Evolutionary conservation across 495 filamentous ascomycete species (phyloP), one percentile per base, ranked within the genome.

Genomic region (Pseudevernia furfuracea): DNA sequence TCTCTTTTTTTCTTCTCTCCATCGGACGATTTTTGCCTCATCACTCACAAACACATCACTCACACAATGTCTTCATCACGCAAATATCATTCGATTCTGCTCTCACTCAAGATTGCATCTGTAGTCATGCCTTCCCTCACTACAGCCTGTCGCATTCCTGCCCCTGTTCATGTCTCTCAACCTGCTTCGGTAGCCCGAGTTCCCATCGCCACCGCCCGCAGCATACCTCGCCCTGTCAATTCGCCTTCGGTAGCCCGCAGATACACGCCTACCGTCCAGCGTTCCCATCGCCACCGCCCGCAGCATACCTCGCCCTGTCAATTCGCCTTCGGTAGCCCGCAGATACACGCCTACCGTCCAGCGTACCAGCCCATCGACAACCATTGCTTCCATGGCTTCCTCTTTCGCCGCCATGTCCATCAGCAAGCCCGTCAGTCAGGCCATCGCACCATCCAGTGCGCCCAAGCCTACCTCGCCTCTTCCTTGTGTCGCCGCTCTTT

Each of bases 401-500:
- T 21, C n/a, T 21, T 43, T 39, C 46, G 52, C 44, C 38, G 36
- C 36, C 39, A 60, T 32, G 46, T 28, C 46, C 46, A n/a, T 55
- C 37, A 62, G 46, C 37, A 56, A 25, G 2, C n/a, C 48, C 49
- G 43, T 17, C 59, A 61, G 49, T 25, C 59, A 21, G 46, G 61
- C 48, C 23, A 44, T 53, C 61, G 48, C 61, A 57, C 23, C 12
- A 30, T 19, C 48, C 48, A 63, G 25, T 53, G 37, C 46, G 61
- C 23, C 52, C 61, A 63, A 53, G 61, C 61, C 56, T 55, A n/a
- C 61, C 8, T 9, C n/a, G 53, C 38, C 61, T 63, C 61, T 63
- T 63, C 38, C 52, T 23, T 15, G 23, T 34, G 25, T 57, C 52
- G 23, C 61, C 23, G 48, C 25, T 52, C 7, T 38, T 38, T 11